Evolutionary conservation across 2,329 filamentous ascomycete genomes (phyloP).

Genomic region (Aspergillus fumigatus): DNA sequence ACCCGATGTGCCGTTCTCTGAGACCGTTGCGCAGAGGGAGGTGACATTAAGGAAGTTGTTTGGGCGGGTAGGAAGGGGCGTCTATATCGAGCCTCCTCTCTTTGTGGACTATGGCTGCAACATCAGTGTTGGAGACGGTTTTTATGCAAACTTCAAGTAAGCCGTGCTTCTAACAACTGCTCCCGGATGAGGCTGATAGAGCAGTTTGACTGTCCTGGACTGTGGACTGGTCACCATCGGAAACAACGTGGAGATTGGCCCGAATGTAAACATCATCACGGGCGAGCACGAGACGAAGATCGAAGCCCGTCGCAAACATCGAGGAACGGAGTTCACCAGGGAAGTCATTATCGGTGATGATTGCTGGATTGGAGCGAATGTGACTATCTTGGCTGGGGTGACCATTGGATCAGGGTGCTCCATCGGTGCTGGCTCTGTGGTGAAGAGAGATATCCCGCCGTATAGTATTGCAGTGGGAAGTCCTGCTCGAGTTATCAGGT

Average conservation of each 20-base stretch:
- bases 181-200: slow-evolving; percentile 28
- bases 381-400: slow-evolving; percentile 68
- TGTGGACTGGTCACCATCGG: slow-evolving; percentile 49
- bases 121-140: slow-evolving; percentile 7
- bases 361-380: slow-evolving; percentile 71
- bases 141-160: slow-evolving; percentile 19
- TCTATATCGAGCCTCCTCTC: background rate
- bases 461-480: slow-evolving; percentile 35
- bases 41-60: background rate
- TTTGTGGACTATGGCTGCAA: background rate
- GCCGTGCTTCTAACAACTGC: slow-evolving; percentile 7
- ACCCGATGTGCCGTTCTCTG: background rate
- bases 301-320: slow-evolving; percentile 26
- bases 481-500: slow-evolving; percentile 28
- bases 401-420: slow-evolving; percentile 68
- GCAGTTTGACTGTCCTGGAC: slow-evolving; percentile 52
- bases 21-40: background rate
- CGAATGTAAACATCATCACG: slow-evolving; percentile 47
- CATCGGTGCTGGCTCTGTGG: slow-evolving; percentile 73
- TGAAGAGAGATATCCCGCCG: slow-evolving; percentile 47
- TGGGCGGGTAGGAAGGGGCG: background rate
- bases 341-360: slow-evolving; percentile 73
- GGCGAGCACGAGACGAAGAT: slow-evolving; percentile 49
- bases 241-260: slow-evolving; percentile 47
- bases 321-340: slow-evolving; percentile 54